Base-by-base conservation (phyloP, 345 rosid species). In the Turnera subulata region DNA sequence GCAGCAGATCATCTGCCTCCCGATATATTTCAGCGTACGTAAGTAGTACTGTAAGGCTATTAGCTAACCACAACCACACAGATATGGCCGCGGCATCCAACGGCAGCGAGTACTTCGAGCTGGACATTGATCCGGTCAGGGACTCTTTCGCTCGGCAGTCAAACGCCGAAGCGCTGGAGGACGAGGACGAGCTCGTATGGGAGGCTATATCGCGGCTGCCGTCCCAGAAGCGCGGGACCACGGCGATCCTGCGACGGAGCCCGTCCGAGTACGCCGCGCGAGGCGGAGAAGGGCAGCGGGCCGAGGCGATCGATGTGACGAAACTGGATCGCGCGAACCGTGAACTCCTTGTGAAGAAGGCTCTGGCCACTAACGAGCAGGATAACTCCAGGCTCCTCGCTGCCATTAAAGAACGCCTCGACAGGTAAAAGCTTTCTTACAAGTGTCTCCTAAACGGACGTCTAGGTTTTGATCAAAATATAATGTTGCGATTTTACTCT, bases 311-410 rank as follows among this genome's bases (percentile, higher is more conserved):
- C 7, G 95, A 91, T 29, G 96, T 91, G 14, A 74, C 78, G 56
- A 88, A 67, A 40, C 71, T 91, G 5, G 82, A 76, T 61, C 88
- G 90, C 5, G 17, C 45, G 5, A 63, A 63, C 14, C 80, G 98
- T 17, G 96, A 91, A 71, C 88, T 75, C 17, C 68, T 91, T 15
- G 85, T 91, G 25, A 76, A 80, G 70, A 80, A 84, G 59, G 96
- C 96, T 1, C 74, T 91, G 20, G 98, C 96, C 1, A 88, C 96
- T 32, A 81, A 82, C 32, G 90, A 81, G 49, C 98, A 88, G 60
- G 96, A 91, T 58, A 91, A 91, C 50, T 70, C 19, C 55, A 69
- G 29, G 6, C 86, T 91, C 16, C 91, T 91, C 64, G 70, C 78
- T 8, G 88, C 86, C 13, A 65, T 91, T 53, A 91, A 88, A 59